phyloP scores from a whole-genome alignment of 2,329 filamentous ascomycete species.

The Pseudocercospora fijiensis region DNA sequence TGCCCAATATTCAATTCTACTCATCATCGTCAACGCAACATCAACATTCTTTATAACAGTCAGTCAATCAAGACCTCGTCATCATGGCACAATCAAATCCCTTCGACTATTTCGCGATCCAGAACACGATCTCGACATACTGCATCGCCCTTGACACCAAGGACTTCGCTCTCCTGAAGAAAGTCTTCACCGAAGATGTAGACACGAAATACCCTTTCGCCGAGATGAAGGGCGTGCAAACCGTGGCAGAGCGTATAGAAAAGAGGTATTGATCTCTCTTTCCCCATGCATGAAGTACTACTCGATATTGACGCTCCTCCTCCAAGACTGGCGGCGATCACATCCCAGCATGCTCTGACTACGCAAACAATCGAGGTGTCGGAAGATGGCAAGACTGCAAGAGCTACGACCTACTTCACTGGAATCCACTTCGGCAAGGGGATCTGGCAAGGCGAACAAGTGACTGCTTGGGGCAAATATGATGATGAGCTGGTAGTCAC shows the following conservation, averaged over 20 bases:
- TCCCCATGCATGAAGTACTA: background rate
- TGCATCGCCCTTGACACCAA: conserved; percentile 49
- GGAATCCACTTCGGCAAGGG: conserved; percentile 47
- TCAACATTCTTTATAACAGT: background rate
- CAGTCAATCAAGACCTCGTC: background rate
- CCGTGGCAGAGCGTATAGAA: conserved; percentile 38
- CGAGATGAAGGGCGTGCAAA: conserved; percentile 38
- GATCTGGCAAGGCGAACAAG: conserved; percentile 42
- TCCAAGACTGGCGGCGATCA: conserved; percentile 42
- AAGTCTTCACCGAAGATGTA: conserved; percentile 45
- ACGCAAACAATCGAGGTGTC: conserved; percentile 43
- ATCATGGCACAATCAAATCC: conserved; percentile 22
- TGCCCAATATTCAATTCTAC: background rate
- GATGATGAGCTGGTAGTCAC: conserved; percentile 40
- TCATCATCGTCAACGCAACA: background rate
- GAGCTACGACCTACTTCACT: conserved; percentile 44
- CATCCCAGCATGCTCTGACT: conserved; percentile 46
- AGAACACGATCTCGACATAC: conserved; percentile 45
- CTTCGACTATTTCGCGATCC: conserved; percentile 43
- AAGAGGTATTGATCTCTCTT: conserved; percentile 20
- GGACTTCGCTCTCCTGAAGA: conserved; percentile 39
- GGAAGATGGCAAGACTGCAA: conserved; percentile 36
- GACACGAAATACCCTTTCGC: conserved; percentile 43
- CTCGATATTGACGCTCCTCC: background rate
- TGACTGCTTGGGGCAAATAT: conserved; percentile 47